Percentiles rank a stretch among this genome's conserved stretches.
phyloP scores from a whole-genome alignment of 2,329 filamentous ascomycete species.

The Macrophomina phaseolina region DNA sequence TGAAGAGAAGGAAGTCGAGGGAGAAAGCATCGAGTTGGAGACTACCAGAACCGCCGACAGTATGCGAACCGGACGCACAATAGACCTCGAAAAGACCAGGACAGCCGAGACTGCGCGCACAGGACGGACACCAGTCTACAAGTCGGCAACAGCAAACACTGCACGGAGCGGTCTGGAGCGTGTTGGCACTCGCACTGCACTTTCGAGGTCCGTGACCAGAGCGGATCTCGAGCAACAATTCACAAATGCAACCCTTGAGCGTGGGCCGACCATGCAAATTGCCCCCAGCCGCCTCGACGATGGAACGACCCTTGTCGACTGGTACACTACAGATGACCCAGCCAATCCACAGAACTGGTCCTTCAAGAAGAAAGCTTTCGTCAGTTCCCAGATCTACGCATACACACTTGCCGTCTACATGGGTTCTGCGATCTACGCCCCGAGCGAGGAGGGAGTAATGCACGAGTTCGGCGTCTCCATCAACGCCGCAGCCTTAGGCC shows the following conservation, averaged over 20 bases:
- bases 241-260: slow-evolving; percentile 38
- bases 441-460: slow-evolving; percentile 55
- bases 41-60: background rate
- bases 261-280: slow-evolving; percentile 44
- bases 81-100: slow-evolving; percentile 42
- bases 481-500: slow-evolving; percentile 61
- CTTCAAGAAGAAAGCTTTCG: slow-evolving; percentile 33
- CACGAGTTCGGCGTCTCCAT: slow-evolving; percentile 59
- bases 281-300: slow-evolving; percentile 43
- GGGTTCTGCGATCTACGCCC: slow-evolving; percentile 58
- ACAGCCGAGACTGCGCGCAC: slow-evolving; percentile 28
- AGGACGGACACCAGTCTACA: background rate
- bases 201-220: slow-evolving; percentile 42
- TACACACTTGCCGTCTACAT: slow-evolving; percentile 67
- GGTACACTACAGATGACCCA: slow-evolving; percentile 49
- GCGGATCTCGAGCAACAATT: slow-evolving; percentile 50
- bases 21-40: background rate
- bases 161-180: slow-evolving; percentile 40
- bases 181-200: slow-evolving; percentile 45
- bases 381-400: slow-evolving; percentile 48
- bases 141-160: slow-evolving; percentile 33
- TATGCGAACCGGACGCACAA: slow-evolving; percentile 24
- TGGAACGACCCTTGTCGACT: slow-evolving; percentile 50
- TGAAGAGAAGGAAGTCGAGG: slow-evolving; percentile 35
- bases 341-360: slow-evolving; percentile 31